Percentiles rank a stretch among this genome's conserved stretches.
phyloP scores from a whole-genome alignment of 179 eudicot species.

The Camellia oleifera region DNA sequence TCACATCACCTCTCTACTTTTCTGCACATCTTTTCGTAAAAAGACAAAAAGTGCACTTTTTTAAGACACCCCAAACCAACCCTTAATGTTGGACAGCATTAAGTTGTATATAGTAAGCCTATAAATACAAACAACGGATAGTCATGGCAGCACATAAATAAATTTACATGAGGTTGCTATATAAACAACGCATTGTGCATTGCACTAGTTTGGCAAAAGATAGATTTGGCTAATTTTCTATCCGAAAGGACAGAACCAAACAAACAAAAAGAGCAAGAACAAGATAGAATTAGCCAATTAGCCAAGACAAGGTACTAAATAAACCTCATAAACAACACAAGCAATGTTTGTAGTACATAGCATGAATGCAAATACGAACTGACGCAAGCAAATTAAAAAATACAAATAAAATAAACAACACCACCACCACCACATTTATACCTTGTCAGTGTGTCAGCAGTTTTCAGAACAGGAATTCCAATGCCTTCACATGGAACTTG shows the following conservation, averaged over 20 bases:
- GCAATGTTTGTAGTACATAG: background rate
- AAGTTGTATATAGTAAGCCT: background rate
- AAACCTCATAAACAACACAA: background rate
- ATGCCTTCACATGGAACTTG: constrained; percentile 49
- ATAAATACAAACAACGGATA: background rate
- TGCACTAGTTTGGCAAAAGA: background rate
- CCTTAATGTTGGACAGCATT: background rate
- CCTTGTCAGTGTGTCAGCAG: constrained; percentile 57
- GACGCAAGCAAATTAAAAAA: background rate
- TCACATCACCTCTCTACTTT: too few relatives aligned
- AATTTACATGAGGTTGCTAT: background rate
- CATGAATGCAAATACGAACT: background rate
- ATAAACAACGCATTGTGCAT: background rate
- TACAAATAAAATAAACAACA: background rate
- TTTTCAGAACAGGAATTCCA: constrained; percentile 38
- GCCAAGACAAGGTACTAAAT: background rate
- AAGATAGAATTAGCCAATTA: constrained; percentile 1
- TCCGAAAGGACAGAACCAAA: background rate
- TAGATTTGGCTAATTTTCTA: background rate
- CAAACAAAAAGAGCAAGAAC: background rate
- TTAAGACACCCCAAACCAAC: too few relatives aligned
- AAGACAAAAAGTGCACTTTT: too few relatives aligned
- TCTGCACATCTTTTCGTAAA: too few relatives aligned
- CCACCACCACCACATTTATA: constrained; percentile 12
- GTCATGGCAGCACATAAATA: background rate